A percentile compares a stretch with the other conserved stretches of the same genome.
These are phyloP conservation scores for Firmiana major DNA, from an alignment of 345 rosid genomes.

Conservation along the genomic window DNA sequence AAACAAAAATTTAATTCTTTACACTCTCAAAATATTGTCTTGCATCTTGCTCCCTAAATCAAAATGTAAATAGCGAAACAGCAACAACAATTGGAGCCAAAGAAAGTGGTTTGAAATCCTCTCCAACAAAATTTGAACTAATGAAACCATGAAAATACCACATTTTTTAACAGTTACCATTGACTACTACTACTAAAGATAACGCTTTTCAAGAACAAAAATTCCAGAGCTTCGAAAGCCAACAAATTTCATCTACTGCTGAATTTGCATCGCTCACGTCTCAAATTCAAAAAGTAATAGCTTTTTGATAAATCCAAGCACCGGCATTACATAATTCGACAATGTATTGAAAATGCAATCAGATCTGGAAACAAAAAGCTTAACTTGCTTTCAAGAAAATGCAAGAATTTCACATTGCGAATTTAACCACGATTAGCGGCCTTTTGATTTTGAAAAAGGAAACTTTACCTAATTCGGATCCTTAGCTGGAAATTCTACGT, in stretches of 20 bases:
- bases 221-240: neutral
- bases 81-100: neutral
- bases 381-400: neutral
- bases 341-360: neutral
- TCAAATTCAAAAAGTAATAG: neutral
- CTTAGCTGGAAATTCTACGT: neutral
- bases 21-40: neutral
- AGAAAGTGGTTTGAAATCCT: neutral
- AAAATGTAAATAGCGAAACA: neutral
- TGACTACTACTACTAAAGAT: neutral
- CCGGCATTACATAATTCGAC: neutral
- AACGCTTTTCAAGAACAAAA: neutral
- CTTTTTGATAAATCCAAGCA: neutral
- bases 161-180: neutral
- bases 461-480: slow-evolving; percentile 9
- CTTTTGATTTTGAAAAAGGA: neutral
- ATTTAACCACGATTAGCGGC: neutral
- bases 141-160: neutral
- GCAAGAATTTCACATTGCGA: neutral
- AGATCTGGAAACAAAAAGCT: slow-evolving; percentile 3
- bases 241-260: neutral
- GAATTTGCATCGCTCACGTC: neutral
- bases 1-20: neutral
- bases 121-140: neutral
- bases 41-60: neutral